Conservation (phyloP, 257 asterid genomes). For the Misopates orontium region DNA sequence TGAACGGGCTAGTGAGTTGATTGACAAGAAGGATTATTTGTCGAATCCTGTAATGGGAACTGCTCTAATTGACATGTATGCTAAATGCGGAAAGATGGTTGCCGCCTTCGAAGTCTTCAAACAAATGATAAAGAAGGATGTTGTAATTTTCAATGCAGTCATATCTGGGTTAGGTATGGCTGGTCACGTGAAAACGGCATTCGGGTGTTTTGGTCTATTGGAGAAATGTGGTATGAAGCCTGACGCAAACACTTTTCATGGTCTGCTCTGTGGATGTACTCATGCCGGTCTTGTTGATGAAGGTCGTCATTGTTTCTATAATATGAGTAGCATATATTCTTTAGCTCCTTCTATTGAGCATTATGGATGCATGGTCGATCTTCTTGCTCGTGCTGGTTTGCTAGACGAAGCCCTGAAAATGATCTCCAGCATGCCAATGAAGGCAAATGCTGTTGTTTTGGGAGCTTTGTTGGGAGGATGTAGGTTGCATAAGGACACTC, state of each 20-base stretch:
- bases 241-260: constrained; percentile 18
- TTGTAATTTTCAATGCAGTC: constrained; percentile 15
- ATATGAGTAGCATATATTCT: constrained; percentile 22
- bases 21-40: constrained; percentile 4
- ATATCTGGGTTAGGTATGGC: constrained; percentile 2
- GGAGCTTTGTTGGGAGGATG: constrained; percentile 52
- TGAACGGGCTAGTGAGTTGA: constrained; percentile 5
- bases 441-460: constrained; percentile 45
- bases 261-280: constrained; percentile 16
- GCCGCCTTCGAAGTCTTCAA: constrained; percentile 7
- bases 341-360: constrained; percentile 41
- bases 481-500: constrained; percentile 44
- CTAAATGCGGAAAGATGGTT: constrained; percentile 5
- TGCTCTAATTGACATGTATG: constrained; percentile 14
- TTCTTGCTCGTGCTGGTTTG: constrained; percentile 47
- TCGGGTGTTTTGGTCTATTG: constrained; percentile 14
- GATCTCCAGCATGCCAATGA: constrained; percentile 40
- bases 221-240: constrained; percentile 5
- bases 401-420: constrained; percentile 39
- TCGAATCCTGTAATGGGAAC: constrained; percentile 9
- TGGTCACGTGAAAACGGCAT: constrained; percentile 12
- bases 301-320: constrained; percentile 10
- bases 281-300: constrained; percentile 20
- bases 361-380: constrained; percentile 53
- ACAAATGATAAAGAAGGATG: constrained; percentile 1